phyloP scores from a whole-genome alignment of 805 yeast genomes.

The Starmerella vitae region DNA sequence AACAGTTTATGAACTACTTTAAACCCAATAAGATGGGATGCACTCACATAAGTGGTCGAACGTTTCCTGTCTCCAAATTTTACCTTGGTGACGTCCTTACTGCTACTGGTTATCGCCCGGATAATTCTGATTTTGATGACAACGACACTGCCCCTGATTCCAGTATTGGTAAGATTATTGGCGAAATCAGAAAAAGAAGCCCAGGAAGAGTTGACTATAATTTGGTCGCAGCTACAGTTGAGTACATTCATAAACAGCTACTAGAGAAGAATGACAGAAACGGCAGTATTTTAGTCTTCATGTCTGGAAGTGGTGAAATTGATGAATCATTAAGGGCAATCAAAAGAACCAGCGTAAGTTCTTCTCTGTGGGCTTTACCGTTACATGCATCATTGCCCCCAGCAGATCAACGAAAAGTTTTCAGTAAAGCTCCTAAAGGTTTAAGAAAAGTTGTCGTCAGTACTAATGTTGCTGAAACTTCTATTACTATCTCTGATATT shows the following conservation, averaged over 20 bases:
- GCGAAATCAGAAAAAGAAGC: conserved; percentile 24
- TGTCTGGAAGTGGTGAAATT: conserved; percentile 88
- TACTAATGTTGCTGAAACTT: conserved; percentile 93
- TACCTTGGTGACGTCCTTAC: conserved; percentile 57
- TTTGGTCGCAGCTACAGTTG: conserved; percentile 45
- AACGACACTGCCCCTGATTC: conserved; percentile 7
- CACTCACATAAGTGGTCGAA: conserved; percentile 80
- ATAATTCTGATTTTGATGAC: conserved; percentile 13
- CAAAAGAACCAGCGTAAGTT: conserved; percentile 22
- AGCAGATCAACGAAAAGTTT: conserved; percentile 67
- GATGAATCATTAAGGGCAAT: conserved; percentile 42
- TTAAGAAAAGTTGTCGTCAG: conserved; percentile 69
- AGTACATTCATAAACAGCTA: conserved; percentile 40
- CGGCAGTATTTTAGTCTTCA: conserved; percentile 72
- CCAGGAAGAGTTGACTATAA: conserved; percentile 48
- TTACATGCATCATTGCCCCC: conserved; percentile 81
- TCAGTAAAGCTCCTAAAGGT: conserved; percentile 40
- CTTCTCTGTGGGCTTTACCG: conserved; percentile 43
- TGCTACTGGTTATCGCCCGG: conserved; percentile 37
- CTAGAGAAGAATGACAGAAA: conserved; percentile 26
- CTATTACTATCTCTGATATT: conserved; percentile 90
- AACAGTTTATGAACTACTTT: conserved; percentile 56
- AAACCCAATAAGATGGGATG: conserved; percentile 37
- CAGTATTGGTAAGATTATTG: conserved; percentile 23
- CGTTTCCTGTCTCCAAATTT: conserved; percentile 74